These are phyloP conservation scores for Rhododendron kiyosumense DNA, from an alignment of 148 eudicot species.

Conservation along the genomic window DNA sequence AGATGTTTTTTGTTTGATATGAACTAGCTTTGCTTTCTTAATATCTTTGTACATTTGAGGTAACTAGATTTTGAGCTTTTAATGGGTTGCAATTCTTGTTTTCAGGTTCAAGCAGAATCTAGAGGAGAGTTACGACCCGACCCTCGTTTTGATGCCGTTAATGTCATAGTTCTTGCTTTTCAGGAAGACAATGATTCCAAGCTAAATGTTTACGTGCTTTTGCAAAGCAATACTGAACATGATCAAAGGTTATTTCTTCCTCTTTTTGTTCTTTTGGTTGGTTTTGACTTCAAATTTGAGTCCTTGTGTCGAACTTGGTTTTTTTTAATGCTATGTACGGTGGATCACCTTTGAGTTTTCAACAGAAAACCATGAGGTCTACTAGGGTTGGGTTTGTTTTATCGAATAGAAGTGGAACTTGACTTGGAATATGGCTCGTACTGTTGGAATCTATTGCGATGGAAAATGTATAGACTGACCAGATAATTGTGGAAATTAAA, in stretches of 20 bases:
- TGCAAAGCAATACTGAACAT: constrained; percentile 35
- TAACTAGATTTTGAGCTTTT: not conserved
- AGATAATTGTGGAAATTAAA: not conserved
- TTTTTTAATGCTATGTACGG: not conserved
- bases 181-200: constrained; percentile 56
- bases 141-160: constrained; percentile 82
- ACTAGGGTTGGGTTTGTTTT: not conserved
- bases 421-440: not conserved
- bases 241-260: constrained; percentile 28
- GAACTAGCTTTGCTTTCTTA: not conserved
- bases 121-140: constrained; percentile 87
- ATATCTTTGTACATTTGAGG: not conserved
- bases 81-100: constrained; percentile 17
- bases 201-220: constrained; percentile 48
- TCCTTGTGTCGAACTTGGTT: not conserved
- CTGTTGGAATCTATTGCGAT: not conserved
- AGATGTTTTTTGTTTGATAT: not conserved
- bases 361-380: not conserved
- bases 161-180: constrained; percentile 54
- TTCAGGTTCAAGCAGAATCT: constrained; percentile 77
- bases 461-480: not conserved
- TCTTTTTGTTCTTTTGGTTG: not conserved
- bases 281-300: not conserved
- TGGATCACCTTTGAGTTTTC: no score
- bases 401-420: no score